Base-by-base conservation (phyloP, 1,284 basidiomycete species). In the Trichosporon ovoides region DNA sequence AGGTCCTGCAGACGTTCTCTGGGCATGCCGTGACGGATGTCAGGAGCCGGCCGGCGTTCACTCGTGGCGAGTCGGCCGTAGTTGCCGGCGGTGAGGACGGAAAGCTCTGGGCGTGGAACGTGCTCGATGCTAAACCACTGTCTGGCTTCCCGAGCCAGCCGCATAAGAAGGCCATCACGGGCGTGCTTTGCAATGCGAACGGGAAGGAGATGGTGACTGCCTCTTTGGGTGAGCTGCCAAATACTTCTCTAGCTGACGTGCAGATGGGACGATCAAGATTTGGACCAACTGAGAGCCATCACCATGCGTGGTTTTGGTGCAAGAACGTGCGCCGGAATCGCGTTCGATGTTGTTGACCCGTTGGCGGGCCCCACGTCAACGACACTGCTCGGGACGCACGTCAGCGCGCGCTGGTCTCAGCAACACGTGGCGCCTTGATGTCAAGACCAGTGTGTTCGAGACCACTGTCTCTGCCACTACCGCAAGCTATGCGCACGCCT, bases 21-120 rank as follows among this genome's bases (percentile, higher is more conserved):
- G 91, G 91, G 0, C 90, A 95, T 71, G 63, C 61, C 11, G 63
- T 64, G 3, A 57, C 65, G 11, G 71, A 75, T 11, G 93, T 93
- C 72, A 83, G 91, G 18, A 88, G 86, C 68, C 86, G 87, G 19
- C 85, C 88, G n/a, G 86, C 85, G 60, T 91, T 98, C 68, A 87
- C 87, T 7, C 83, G 87, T 62, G 87, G 82, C 1, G 95, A 98
- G 74, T 87, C 87, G 1, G 84, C 78, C 14, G 85, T 98, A 3
- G 71, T 97, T 2, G 86, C 84, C 40, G 95, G 95, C 5, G 96
- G 98, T 72, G 94, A 97, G 73, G 82, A 86, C 4, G 96, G 96
- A 0, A 78, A 78, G 58, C 79, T 98, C 6, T 93, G 90, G 87
- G 85, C 84, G 38, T 99, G 95, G 94, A 91, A 95, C 70, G 79